Base-by-base conservation (phyloP, 2,329 filamentous ascomycete genomes). In the Cladosporium sp. region DNA sequence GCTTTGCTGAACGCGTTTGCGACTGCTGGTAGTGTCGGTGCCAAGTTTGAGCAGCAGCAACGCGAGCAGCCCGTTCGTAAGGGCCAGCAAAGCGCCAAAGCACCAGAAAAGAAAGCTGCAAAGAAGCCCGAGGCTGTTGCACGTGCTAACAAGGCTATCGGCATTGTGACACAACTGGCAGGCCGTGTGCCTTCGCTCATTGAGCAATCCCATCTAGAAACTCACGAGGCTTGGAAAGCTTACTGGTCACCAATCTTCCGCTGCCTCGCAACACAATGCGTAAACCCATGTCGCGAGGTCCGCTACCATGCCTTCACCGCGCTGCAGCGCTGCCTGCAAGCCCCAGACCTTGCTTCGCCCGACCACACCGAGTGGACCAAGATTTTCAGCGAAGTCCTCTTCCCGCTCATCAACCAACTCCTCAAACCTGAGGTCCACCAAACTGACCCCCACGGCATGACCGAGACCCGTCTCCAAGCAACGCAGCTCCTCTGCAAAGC, bases 201-300 rank as follows among this genome's bases (percentile, higher is more conserved):
- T 82, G 87, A 92, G 74, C 92, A 97, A 75, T 97, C 93, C 26
- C 94, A 97, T 73, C 87, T 98, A 2, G 95, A 97, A 67, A 71
- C 72, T 64, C 69, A 71, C 49, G 67, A 71, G 91, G 95, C 95
- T 16, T 99, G 95, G 95, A 93, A 92, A 60, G 92, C 95, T 10
- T 99, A 99, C 77, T 99, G 95, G 95, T 89, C 93, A 16, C 95
- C 94, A 1, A 93, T 99, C 29, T 95, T 99, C 78, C 88, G 92
- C 71, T 91, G 92, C 6, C 81, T 99, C 21, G 95, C 91, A 3
- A 88, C 88, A 5, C 95, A 99, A 79, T 97, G 93, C 78, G 91
- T 92, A 63, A 99, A 98, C 75, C 93, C 93, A 0, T 97, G 93
- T 74, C 90, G 94, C 64, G 93, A 97, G 72, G 92, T 99, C 66